Conservation (phyloP, 176 grass and related monocot genomes). For the Ampelocalamus luodianensis region DNA sequence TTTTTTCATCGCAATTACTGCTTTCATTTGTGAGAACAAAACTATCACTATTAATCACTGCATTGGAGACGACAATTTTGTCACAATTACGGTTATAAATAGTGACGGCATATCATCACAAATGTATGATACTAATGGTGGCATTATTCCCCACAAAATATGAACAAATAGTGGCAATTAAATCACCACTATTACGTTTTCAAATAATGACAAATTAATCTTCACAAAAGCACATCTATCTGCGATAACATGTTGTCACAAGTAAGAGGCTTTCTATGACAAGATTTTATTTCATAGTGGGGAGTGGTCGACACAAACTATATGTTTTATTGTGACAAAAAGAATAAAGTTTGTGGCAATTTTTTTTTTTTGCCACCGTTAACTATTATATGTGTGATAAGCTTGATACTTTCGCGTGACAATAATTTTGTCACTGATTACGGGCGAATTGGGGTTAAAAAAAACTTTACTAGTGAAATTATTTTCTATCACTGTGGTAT, state of each 20-base stretch:
- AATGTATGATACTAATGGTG: background rate
- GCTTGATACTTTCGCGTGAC: background rate
- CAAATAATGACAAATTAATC: background rate
- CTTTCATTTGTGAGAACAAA: background rate
- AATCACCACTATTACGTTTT: background rate
- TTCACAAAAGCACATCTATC: background rate
- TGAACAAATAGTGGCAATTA: no score
- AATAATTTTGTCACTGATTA: background rate
- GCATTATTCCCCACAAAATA: background rate
- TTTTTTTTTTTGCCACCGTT: no score
- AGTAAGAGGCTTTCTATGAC: background rate
- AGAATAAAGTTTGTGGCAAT: background rate
- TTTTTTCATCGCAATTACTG: background rate
- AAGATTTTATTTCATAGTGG: background rate
- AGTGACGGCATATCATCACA: background rate
- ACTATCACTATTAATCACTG: background rate
- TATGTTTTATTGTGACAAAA: background rate
- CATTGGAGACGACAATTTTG: background rate
- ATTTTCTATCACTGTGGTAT: no score
- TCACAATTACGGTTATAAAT: background rate
- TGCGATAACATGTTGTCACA: background rate
- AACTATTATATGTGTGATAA: background rate
- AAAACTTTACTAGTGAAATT: no score
- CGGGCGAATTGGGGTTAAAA: no score
- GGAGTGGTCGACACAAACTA: background rate